phyloP scores from a whole-genome alignment of 2,329 filamentous ascomycete species.

The Rachicladosporium sp. region DNA sequence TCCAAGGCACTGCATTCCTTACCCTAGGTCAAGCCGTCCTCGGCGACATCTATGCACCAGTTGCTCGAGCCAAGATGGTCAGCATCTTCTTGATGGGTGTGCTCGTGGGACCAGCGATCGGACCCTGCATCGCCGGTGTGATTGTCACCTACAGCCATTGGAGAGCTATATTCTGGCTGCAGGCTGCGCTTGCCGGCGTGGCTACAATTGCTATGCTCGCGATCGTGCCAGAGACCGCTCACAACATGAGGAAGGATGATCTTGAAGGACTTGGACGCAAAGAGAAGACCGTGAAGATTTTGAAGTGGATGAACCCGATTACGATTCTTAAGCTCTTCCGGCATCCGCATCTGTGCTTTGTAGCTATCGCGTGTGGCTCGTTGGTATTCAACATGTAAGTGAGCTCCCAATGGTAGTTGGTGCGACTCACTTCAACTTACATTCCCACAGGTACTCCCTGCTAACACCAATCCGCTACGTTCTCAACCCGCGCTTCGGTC shows the following conservation, averaged over 20 bases:
- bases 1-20: slow-evolving; percentile 63
- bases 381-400: slow-evolving; percentile 61
- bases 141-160: slow-evolving; percentile 64
- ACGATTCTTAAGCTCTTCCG: slow-evolving; percentile 51
- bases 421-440: too few species aligned
- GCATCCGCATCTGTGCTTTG: slow-evolving; percentile 56
- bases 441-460: too few species aligned
- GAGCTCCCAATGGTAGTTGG: too few species aligned
- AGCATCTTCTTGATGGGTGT: slow-evolving; percentile 58
- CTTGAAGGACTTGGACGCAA: slow-evolving; percentile 41
- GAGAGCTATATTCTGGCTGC: slow-evolving; percentile 68
- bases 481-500: slow-evolving; percentile 59
- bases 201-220: slow-evolving; percentile 50
- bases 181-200: slow-evolving; percentile 53
- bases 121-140: slow-evolving; percentile 56
- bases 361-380: slow-evolving; percentile 46
- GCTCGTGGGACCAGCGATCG: slow-evolving; percentile 45
- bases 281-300: slow-evolving; percentile 43
- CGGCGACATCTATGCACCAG: slow-evolving; percentile 42
- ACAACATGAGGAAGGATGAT: slow-evolving; percentile 50
- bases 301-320: slow-evolving; percentile 54
- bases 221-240: slow-evolving; percentile 61
- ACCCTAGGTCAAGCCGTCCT: slow-evolving; percentile 60
- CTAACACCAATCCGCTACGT: slow-evolving; percentile 57
- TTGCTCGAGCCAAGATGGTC: slow-evolving; percentile 58